Percentiles rank a stretch among this genome's conserved stretches.
Conservation (phyloP, 305 asterid genomes). For the Solanum hybrid region DNA sequence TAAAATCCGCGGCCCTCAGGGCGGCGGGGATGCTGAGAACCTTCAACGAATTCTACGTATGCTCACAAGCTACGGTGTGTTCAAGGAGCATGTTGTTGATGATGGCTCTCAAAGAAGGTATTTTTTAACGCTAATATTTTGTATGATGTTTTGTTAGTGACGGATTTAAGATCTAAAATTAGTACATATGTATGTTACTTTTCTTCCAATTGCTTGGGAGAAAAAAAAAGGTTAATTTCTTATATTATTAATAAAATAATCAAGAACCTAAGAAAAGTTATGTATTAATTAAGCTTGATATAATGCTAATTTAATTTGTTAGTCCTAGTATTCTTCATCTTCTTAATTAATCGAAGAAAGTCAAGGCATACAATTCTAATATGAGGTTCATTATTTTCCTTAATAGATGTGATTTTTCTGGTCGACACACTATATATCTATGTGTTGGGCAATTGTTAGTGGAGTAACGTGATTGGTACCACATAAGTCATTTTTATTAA, state of each 20-base stretch:
- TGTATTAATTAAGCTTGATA: not conserved
- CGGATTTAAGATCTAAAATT: not conserved
- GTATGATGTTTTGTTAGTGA: not conserved
- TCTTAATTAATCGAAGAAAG: not conserved
- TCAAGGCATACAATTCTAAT: not conserved
- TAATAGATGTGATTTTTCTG: not conserved
- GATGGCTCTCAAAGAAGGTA: constrained; percentile 11
- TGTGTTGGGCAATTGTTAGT: not conserved
- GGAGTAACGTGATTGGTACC: not conserved
- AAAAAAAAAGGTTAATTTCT: not conserved
- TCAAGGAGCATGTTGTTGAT: constrained; percentile 7
- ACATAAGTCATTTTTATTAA: not conserved
- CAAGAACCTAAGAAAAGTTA: not conserved
- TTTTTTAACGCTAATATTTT: not conserved
- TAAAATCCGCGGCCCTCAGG: not conserved
- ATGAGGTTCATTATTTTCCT: not conserved
- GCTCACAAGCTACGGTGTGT: constrained; percentile 21
- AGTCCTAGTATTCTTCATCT: not conserved
- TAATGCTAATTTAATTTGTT: not conserved
- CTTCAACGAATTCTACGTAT: constrained; percentile 19
- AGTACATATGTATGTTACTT: not conserved
- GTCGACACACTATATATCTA: not conserved
- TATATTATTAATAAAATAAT: not conserved
- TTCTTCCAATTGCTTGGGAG: not conserved
- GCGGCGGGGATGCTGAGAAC: constrained; percentile 7